Evolutionary conservation across 2,329 filamentous ascomycete species (phyloP).

Genomic region (Mycosphaerella sp.): DNA sequence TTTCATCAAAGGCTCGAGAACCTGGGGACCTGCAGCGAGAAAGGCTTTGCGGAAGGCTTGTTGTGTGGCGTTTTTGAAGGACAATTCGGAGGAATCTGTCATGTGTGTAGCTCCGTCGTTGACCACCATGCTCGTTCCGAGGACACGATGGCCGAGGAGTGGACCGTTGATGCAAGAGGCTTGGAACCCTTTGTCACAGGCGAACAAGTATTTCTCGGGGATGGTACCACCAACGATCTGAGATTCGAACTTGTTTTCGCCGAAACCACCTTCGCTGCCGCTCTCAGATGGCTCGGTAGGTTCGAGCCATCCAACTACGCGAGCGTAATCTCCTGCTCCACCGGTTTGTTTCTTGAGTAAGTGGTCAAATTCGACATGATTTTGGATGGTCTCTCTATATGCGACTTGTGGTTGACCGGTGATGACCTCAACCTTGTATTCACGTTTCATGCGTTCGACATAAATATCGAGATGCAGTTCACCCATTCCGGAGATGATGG

Average conservation of each 20-base stretch:
- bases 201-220: slow-evolving; percentile 89
- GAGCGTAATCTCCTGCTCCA: slow-evolving; percentile 90
- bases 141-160: slow-evolving; percentile 84
- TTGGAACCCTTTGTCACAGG: slow-evolving; percentile 93
- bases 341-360: slow-evolving; percentile 92
- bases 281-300: slow-evolving; percentile 49
- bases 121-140: slow-evolving; percentile 84
- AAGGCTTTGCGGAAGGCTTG: slow-evolving; percentile 97
- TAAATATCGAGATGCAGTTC: slow-evolving; percentile 97
- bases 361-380: slow-evolving; percentile 79
- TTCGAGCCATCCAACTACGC: slow-evolving; percentile 87
- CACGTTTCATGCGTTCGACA: slow-evolving; percentile 89
- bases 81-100: slow-evolving; percentile 94
- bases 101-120: slow-evolving; percentile 96
- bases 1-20: slow-evolving; percentile 97
- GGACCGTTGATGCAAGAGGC: slow-evolving; percentile 78
- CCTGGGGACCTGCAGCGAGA: slow-evolving; percentile 67
- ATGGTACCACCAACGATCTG: slow-evolving; percentile 86
- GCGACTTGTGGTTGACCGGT: slow-evolving; percentile 97
- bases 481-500: slow-evolving; percentile 97
- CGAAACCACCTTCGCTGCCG: slow-evolving; percentile 48
- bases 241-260: slow-evolving; percentile 76
- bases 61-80: slow-evolving; percentile 90
- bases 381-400: slow-evolving; percentile 88
- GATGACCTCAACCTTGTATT: slow-evolving; percentile 92